A percentile compares a stretch with the other conserved stretches of the same genome.
Conservation (phyloP, 2,329 filamentous ascomycete species). For the Macrophomina tecta region DNA sequence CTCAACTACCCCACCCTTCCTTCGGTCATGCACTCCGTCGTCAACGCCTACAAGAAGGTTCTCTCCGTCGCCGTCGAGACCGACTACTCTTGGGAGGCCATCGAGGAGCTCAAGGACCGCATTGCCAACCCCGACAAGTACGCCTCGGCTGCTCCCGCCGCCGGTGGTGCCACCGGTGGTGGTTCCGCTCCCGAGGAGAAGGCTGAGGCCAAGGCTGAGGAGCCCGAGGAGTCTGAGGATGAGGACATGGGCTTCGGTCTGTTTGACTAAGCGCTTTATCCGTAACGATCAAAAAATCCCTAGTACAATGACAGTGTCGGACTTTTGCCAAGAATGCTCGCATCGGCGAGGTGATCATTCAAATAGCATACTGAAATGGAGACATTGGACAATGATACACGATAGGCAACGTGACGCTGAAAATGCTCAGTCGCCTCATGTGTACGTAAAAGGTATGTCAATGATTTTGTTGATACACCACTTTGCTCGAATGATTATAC, state of each 20-base stretch:
- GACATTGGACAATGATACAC: slow-evolving; percentile 26
- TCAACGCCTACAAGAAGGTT: slow-evolving; percentile 98
- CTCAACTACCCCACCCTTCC: slow-evolving; percentile 94
- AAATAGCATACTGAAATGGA: slow-evolving; percentile 43
- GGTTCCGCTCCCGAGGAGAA: slow-evolving; percentile 59
- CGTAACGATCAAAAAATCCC: background rate
- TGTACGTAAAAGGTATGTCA: slow-evolving; percentile 43
- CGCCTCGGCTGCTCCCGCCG: slow-evolving; percentile 78
- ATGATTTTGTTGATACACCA: slow-evolving; percentile 26
- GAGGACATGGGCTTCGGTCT: slow-evolving; percentile 62
- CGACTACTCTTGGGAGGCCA: slow-evolving; percentile 92
- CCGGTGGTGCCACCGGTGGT: slow-evolving; percentile 56
- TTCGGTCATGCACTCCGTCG: slow-evolving; percentile 92
- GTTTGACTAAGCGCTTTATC: slow-evolving; percentile 53
- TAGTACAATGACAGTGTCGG: slow-evolving; percentile 14
- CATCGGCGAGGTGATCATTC: slow-evolving; percentile 11
- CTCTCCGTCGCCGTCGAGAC: slow-evolving; percentile 88
- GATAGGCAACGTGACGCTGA: slow-evolving; percentile 31
- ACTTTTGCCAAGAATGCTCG: slow-evolving; percentile 11
- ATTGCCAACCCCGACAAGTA: slow-evolving; percentile 99
- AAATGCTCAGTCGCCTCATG: slow-evolving; percentile 33
- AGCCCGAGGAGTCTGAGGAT: slow-evolving; percentile 66
- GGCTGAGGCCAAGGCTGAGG: slow-evolving; percentile 38
- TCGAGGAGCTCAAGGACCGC: slow-evolving; percentile 98
- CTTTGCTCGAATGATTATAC: slow-evolving; percentile 61